Conservation (phyloP, 495 filamentous ascomycete genomes). For the Aspergillus baeticus region DNA sequence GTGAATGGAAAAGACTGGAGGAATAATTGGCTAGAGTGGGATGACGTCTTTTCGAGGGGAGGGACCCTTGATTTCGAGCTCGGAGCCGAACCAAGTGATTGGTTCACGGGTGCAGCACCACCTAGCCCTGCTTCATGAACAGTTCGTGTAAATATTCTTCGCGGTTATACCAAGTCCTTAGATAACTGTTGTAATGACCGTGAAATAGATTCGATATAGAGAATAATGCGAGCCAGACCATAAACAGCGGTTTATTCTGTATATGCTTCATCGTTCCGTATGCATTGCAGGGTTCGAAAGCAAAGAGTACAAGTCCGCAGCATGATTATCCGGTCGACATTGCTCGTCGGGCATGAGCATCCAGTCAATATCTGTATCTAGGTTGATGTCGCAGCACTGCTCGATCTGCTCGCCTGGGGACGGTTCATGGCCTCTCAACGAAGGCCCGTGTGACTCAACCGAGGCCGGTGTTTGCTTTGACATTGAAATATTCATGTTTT, state of each 20-base stretch:
- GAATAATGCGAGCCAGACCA: background rate
- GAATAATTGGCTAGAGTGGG: conserved; percentile 54
- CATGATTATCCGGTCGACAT: background rate
- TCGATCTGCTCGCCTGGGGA: background rate
- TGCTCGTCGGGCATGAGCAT: background rate
- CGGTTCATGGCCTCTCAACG: background rate
- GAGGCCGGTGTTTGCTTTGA: background rate
- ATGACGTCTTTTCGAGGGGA: conserved; percentile 54
- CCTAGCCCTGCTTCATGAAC: conserved; percentile 50
- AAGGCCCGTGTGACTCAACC: background rate
- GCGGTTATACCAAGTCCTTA: too few relatives aligned
- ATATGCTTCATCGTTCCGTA: background rate
- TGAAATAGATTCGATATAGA: background rate
- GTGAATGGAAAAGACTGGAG: conserved; percentile 50
- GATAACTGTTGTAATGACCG: background rate
- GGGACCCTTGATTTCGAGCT: conserved; percentile 56
- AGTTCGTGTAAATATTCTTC: too few relatives aligned
- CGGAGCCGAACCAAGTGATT: conserved; percentile 40
- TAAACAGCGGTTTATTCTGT: too few relatives aligned
- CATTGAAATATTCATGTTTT: background rate
- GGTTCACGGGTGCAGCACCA: conserved; percentile 49
- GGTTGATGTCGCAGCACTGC: background rate
- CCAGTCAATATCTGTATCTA: background rate
- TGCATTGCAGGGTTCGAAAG: background rate
- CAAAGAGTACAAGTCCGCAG: background rate